Evolutionary conservation across 805 yeast genomes (phyloP).

Genomic region (Aciculoconidium aculeatum): DNA sequence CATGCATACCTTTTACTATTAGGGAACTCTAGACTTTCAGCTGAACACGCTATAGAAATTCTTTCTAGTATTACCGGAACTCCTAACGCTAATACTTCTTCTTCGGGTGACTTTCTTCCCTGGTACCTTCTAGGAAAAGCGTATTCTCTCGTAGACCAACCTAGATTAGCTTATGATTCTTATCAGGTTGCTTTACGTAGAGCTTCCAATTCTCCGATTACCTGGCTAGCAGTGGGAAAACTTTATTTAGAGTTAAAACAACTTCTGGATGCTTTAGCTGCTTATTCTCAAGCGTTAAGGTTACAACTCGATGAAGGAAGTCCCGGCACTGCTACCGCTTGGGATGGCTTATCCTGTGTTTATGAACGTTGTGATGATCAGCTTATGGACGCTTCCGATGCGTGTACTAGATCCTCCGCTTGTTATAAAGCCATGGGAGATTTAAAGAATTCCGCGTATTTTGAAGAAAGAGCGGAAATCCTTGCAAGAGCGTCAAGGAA

Average conservation of each 20-base stretch:
- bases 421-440: constrained; percentile 47
- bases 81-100: too few relatives aligned
- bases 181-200: constrained; percentile 50
- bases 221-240: constrained; percentile 65
- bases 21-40: constrained; percentile 18
- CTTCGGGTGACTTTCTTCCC: constrained; percentile 53
- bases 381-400: constrained; percentile 53
- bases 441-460: constrained; percentile 30
- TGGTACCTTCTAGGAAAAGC: constrained; percentile 54
- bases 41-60: constrained; percentile 32
- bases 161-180: constrained; percentile 48
- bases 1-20: constrained; percentile 46
- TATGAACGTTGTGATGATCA: constrained; percentile 62
- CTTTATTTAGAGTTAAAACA: constrained; percentile 55
- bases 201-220: constrained; percentile 48
- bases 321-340: constrained; percentile 49
- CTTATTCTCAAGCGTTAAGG: constrained; percentile 60
- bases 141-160: constrained; percentile 39
- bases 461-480: constrained; percentile 40
- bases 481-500: constrained; percentile 39
- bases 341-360: constrained; percentile 61
- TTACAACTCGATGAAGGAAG: constrained; percentile 43
- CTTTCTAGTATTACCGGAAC: constrained; percentile 13
- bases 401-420: constrained; percentile 46
- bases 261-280: constrained; percentile 59